phyloP scores from a whole-genome alignment of 805 yeast genomes.

The Zygosaccharomyces bailii region DNA sequence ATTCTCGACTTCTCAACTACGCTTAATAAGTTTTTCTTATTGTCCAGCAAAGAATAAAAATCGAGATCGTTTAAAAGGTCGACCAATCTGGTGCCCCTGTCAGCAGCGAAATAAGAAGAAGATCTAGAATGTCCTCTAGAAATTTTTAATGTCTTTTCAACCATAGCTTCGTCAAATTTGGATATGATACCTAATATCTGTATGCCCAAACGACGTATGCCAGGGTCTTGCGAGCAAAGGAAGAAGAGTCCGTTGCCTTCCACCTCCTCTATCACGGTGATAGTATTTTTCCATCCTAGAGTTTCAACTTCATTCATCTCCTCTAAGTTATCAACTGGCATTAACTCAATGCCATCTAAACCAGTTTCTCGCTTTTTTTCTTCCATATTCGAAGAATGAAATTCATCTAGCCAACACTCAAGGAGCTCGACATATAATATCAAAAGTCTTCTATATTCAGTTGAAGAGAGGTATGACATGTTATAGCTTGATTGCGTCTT shows the following conservation, averaged over 20 bases:
- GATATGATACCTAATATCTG: constrained; percentile 72
- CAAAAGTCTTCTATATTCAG: constrained; percentile 56
- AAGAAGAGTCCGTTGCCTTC: constrained; percentile 95
- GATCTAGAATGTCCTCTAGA: constrained; percentile 45
- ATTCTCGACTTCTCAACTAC: constrained; percentile 77
- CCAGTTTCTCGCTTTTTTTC: constrained; percentile 33
- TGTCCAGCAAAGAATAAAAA: constrained; percentile 57
- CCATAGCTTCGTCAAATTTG: constrained; percentile 82
- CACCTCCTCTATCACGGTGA: constrained; percentile 86
- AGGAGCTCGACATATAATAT: constrained; percentile 74
- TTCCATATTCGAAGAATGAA: constrained; percentile 41
- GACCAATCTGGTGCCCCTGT: constrained; percentile 69
- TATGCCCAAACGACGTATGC: constrained; percentile 70
- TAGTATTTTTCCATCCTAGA: constrained; percentile 70
- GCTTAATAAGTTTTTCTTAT: constrained; percentile 48
- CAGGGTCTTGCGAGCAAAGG: constrained; percentile 80
- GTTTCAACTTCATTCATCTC: constrained; percentile 48
- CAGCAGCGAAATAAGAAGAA: constrained; percentile 68
- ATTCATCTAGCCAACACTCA: constrained; percentile 74
- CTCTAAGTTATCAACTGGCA: constrained; percentile 20
- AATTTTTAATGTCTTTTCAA: constrained; percentile 42
- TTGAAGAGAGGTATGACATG: constrained; percentile 55
- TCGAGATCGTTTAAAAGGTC: constrained; percentile 73
- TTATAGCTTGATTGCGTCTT: constrained; percentile 54
- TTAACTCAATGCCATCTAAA: constrained; percentile 30